Evolutionary conservation across 305 asterid species (phyloP).

Genomic region (Salvia sclarea): DNA sequence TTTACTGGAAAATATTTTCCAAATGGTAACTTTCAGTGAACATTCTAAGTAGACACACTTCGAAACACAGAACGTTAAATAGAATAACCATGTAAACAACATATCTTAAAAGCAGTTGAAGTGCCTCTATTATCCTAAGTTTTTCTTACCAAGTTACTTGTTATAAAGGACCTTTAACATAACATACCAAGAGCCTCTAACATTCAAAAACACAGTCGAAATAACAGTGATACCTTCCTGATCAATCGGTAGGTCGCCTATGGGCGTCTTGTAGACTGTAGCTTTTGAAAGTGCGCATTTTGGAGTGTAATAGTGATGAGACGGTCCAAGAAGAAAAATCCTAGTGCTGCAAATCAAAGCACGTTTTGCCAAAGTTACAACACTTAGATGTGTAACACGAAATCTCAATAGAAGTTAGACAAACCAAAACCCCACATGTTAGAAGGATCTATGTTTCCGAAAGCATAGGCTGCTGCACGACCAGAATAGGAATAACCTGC

Average conservation of each 20-base stretch:
- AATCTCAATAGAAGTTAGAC: background rate
- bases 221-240: constrained; percentile 59
- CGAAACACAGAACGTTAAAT: too few relatives aligned
- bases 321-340: constrained; percentile 96
- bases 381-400: background rate
- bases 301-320: constrained; percentile 91
- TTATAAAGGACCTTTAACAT: background rate
- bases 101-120: too few relatives aligned
- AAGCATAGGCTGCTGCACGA: constrained; percentile 97
- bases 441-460: constrained; percentile 87
- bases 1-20: background rate
- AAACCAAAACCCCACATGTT: constrained; percentile 53
- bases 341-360: constrained; percentile 64
- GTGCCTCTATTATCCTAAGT: background rate
- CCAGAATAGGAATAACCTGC: constrained; percentile 99
- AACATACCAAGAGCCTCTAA: background rate
- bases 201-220: background rate
- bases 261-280: constrained; percentile 81
- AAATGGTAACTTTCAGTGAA: background rate
- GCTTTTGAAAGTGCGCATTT: constrained; percentile 95
- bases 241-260: constrained; percentile 95
- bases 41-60: too few relatives aligned
- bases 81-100: too few relatives aligned
- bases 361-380: background rate
- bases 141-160: constrained; percentile 15